Evolutionary conservation across 495 filamentous ascomycete genomes (phyloP), one percentile per base, ranked within the genome.

Genomic region (Physcia stellaris): DNA sequence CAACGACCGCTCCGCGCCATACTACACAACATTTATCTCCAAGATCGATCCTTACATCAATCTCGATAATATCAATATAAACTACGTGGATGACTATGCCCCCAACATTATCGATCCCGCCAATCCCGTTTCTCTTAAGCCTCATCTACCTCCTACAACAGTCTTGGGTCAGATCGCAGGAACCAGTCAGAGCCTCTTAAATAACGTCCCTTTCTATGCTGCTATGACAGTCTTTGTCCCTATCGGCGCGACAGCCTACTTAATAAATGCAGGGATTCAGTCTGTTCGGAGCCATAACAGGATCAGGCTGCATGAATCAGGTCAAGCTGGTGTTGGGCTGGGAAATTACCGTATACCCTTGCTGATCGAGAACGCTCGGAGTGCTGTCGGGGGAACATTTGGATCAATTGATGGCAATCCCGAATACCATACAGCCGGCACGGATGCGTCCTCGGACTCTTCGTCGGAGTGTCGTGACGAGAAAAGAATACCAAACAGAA

Each of bases 11-110:
- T 77, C 71, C 19, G 81, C 79, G 3, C 66, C 73, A 4, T 90
- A 78, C 59, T 95, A 92, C 57, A 94, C 90, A 0, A 79, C 84
- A 2, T 62, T 54, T 31, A 79, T 95, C 29, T 68, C 79, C 5
- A 70, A 70, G 35, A 75, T 63, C 3, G 81, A 96, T 49, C 87
- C 85, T 0, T 95, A 73, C 59, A 53, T 55, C 4, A 63, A 84
- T 43, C 52, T 80, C 24, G 70, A 75, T 22, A 64, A 67, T 1
- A 52, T 85, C 23, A 68, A 75, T 18, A 58, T 84, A 47, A 83
- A 83, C 46, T 88, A 80, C 47, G 49, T 86, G 17, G 56, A 70
- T 18, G 80, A 75, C 12, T 93, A 88, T 53, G 75, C 79, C 24
- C 63, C 74, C 33, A 74, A 85, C 4, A 63, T 96, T n/a, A 53